Evolutionary conservation across 352 stramenopile genomes (phyloP), one percentile per base, ranked within the genome.

Genomic region (Pythium utonaiense): DNA sequence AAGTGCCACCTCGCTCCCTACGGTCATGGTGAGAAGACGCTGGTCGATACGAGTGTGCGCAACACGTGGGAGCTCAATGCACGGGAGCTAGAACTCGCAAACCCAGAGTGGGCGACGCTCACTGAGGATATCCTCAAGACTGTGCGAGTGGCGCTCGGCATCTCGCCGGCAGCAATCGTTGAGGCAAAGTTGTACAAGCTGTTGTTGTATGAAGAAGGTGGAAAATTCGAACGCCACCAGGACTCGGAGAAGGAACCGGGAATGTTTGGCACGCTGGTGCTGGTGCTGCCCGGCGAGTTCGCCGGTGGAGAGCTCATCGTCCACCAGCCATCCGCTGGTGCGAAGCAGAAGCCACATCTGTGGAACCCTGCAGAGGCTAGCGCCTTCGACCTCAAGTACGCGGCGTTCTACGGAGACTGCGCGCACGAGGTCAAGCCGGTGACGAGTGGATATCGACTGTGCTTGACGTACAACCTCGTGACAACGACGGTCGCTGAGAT

Each of bases 241-340:
- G 75, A 85, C 49, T 83, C 63, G 34, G 75, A 84, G 65, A 81
- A 84, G 53, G 70, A 79, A 44, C 36, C 49, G 25, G 73, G 73
- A 8, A 81, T 81, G 73, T 77, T 84, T 30, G 75, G 70, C 0
- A 79, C 75, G n/a, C 53, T 84, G 3, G 57, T 83, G 42, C 48
- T 84, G 7, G 49, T 79, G 52, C 62, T 81, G 16, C 73, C 75
- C 2, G 59, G 67, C 22, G 17, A 27, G 8, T 66, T 74, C 38
- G 40, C 48, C 40, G 66, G 60, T 14, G 40, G 40, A 3, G 40
- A 80, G 24, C 36, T 73, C 14, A 22, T 66, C 5, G 57, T 75
- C 3, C 56, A 56, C 22, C 56, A 67, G 59, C 48, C 61, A 42
- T n/a, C 47, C 56, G 22, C 41, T 57, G 44, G 48, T 56, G 16